Base-by-base conservation (phyloP, 202 grass and related monocot species). In the Bolboschoenoplectus hybrid region DNA sequence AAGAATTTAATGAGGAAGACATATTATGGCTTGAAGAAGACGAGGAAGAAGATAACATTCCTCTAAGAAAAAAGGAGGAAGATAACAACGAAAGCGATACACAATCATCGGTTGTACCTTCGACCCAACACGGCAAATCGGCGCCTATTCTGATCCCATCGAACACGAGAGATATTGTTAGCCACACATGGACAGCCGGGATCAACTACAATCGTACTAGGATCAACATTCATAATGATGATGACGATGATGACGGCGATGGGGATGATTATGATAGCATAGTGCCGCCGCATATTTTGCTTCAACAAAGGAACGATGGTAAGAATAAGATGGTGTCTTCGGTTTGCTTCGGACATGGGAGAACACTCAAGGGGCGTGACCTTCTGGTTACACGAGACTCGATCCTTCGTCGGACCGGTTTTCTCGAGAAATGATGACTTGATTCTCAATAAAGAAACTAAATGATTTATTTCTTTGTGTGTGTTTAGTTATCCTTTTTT, bases 291-390 rank as follows among this genome's bases (percentile, higher is more conserved):
- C 92, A 94, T 69, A 53, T 89, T 34, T 35, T 82, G 7, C 66
- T 86, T 58, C 46, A 55, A 60, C 67, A 85, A 36, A 82, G 88
- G 64, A 50, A 78, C 39, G 40, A 74, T 7, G 53, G 17, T 12
- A 76, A 35, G 67, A 82, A 9, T 17, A 73, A 26, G 65, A 84
- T 67, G 74, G 88, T 80, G 2, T 65, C 44, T 52, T 91, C 92
- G 44, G 80, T 97, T 85, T 97, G 90, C 82, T 84, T 81, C 26
- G 94, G 94, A 9, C 64, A 82, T 14, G 94, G 92, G 5, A 87
- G 94, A 80, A 97, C 92, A 66, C 92, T 92, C 76, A 97, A 97
- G 87, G 95, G 95, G 38, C 89, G 91, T 9, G 91, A 97, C 79
- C 91, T 95, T 63, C 70, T 10, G 6, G 72, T 39, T 64, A 74